Evolutionary conservation across 805 yeast species (phyloP), one percentile per base, ranked within the genome.

Genomic region (Kodamaea sagamina): DNA sequence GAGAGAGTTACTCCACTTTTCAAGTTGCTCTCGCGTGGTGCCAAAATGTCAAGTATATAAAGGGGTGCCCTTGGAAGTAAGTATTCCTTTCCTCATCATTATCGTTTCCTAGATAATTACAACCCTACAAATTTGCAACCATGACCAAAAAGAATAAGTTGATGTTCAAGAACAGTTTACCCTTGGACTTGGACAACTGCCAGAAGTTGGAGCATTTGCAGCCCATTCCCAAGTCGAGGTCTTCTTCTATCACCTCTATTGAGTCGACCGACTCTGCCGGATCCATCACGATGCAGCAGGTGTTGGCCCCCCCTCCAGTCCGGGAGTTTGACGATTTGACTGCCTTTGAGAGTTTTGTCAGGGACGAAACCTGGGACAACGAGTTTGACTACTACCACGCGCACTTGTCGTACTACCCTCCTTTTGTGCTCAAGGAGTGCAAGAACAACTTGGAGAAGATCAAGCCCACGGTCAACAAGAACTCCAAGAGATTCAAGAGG

Each of bases 331-430:
- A 85, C 36, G 83, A 78, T 41, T 63, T 85, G 47, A 70, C 69
- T 13, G 72, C 78, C 12, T 85, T 85, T 56, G 88, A 82, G 57
- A 70, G 73, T 18, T 85, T 71, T 60, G 68, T 85, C 46, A 74
- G 81, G 55, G 86, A 82, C 58, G 90, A 84, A 57, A 78, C 85
- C 3, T 83, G 86, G 76, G 90, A 84, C 61, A 81, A 84, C 48
- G 90, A 85, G 47, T 81, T 77, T 52, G 86, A 81, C 57, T 76
- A 81, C 53, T 67, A 82, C 51, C 85, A 83, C 57, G 86, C 86
- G 27, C 82, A 78, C 48, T 67, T 84, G 47, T 71, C 70, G 39
- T 85, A 85, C 63, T 72, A 79, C 55, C 93, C 93, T 15, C 92
- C 92, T 39, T 85, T 85, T 58, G 77, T 85, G 37, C 51, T 83